Conservation (phyloP, 2,329 filamentous ascomycete species). For the Kalaharituber pfeilii region DNA sequence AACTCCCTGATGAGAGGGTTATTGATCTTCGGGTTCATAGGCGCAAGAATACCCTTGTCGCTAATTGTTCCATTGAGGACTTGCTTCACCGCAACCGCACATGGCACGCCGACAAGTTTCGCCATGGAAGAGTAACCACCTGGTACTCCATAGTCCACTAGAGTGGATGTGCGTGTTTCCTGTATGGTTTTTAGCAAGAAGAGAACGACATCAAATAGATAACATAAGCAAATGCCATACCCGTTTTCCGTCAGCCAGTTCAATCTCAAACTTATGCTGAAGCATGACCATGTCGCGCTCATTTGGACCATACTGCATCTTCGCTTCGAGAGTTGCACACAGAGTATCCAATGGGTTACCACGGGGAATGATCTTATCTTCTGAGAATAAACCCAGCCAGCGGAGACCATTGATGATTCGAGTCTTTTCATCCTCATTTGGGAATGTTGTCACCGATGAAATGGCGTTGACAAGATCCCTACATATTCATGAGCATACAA, state of each 20-base stretch:
- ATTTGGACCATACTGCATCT: slow-evolving; percentile 70
- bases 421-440: slow-evolving; percentile 47
- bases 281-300: slow-evolving; percentile 58
- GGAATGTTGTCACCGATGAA: slow-evolving; percentile 56
- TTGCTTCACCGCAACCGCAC: slow-evolving; percentile 57
- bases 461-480: slow-evolving; percentile 58
- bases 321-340: slow-evolving; percentile 72
- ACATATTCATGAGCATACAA: background rate
- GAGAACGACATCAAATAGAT: background rate
- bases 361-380: slow-evolving; percentile 49
- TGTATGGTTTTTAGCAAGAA: slow-evolving; percentile 28
- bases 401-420: slow-evolving; percentile 53
- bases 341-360: slow-evolving; percentile 80
- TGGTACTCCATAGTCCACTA: slow-evolving; percentile 66
- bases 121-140: slow-evolving; percentile 72
- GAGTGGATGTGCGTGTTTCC: slow-evolving; percentile 63
- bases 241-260: slow-evolving; percentile 54
- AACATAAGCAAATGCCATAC: slow-evolving; percentile 4
- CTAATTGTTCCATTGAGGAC: slow-evolving; percentile 57
- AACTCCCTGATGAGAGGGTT: slow-evolving; percentile 60
- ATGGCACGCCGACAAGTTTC: slow-evolving; percentile 60
- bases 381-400: slow-evolving; percentile 45
- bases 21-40: slow-evolving; percentile 54
- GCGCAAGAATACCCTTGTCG: slow-evolving; percentile 58
- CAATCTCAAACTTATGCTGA: slow-evolving; percentile 70